Conservation (phyloP, 2,329 filamentous ascomycete species). For the Epichloe hybrida region DNA sequence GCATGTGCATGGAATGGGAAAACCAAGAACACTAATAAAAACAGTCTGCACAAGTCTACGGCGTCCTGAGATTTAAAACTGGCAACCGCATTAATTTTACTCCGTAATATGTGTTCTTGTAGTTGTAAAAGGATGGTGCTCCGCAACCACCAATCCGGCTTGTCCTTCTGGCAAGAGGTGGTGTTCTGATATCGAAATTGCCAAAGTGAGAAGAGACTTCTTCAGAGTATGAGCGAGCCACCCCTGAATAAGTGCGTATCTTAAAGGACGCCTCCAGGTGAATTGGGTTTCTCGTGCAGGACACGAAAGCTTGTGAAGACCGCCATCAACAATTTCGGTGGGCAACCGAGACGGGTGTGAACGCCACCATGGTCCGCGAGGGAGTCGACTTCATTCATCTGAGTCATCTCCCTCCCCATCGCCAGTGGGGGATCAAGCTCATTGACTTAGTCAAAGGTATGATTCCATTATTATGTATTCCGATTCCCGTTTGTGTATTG, state of each 20-base stretch:
- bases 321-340: not conserved
- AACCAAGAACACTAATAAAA: too few species aligned
- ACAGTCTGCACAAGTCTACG: too few species aligned
- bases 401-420: not conserved
- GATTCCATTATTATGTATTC: not conserved
- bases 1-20: not conserved
- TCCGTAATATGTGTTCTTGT: too few species aligned
- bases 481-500: not conserved
- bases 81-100: too few species aligned
- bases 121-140: too few species aligned
- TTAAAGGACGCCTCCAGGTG: not conserved
- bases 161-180: not conserved
- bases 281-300: not conserved
- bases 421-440: not conserved
- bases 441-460: not conserved
- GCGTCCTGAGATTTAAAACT: too few species aligned
- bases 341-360: not conserved
- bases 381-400: not conserved
- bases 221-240: not conserved
- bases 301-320: not conserved
- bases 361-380: not conserved
- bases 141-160: not conserved
- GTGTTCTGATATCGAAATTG: not conserved
- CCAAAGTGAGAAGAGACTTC: not conserved
- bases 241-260: not conserved